Evolutionary conservation across 2,329 filamentous ascomycete species (phyloP), one percentile per base, ranked within the genome.

Genomic region (Ceratocystis smalleyi): DNA sequence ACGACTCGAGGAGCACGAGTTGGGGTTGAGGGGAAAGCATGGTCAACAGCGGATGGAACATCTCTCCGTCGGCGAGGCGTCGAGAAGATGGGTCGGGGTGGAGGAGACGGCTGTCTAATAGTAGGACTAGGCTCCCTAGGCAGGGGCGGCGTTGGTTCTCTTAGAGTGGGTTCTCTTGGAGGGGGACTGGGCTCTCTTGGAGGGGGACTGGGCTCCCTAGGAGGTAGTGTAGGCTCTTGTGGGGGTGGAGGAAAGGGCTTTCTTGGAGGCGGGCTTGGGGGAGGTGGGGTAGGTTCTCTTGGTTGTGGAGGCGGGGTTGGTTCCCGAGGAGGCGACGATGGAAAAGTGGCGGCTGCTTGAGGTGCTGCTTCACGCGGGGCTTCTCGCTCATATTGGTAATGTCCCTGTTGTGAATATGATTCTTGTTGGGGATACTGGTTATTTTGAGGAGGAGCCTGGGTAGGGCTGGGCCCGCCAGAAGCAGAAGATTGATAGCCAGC

Each of bases 151-250:
- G 43, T 59, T 17, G 10, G 59, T 40, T 59, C 55, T 64, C 5
- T 49, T 43, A 62, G 67, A 22, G 47, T 64, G 5, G 30, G 15
- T 43, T 54, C 40, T n/a, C 40, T 24, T 62, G 69, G 65, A 12
- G 70, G 69, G 62, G 70, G 69, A 47, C 67, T 57, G 8, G 71
- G 19, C 4, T 40, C 10, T 40, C 35, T 40, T 40, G 68, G 70
- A 61, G 74, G 73, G 40, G 74, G 74, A 7, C 73, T 74, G 4
- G 74, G 70, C 15, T 71, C 69, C 43, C 68, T 69, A 61, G 73
- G 73, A 32, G 74, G 74, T 5, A 73, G 75, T 10, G 74, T 74
- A 2, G 72, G 75, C 10, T 24, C 27, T 45, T 43, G 63, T 15
- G 35, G 35, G 19, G 43, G 43, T 5, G 43, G 43, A 45, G 43